A percentile compares a stretch with the other conserved stretches of the same genome.
Evolutionary conservation across 1,284 basidiomycete species (phyloP).

Genomic region (Cutaneotrichosporon sp.): DNA sequence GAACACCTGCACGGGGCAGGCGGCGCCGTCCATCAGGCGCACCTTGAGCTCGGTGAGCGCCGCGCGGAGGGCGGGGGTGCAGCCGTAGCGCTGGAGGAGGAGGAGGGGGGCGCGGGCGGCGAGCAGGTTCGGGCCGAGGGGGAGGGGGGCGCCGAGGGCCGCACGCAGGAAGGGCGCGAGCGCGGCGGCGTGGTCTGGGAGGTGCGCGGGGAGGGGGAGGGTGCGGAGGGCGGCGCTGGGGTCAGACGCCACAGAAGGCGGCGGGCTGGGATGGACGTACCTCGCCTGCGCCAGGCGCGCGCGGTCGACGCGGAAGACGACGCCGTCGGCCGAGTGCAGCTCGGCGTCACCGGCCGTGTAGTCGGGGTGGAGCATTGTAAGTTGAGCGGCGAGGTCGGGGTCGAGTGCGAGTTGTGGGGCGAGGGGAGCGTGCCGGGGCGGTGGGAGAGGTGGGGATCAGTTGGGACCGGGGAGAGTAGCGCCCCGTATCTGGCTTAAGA

Average conservation of each 20-base stretch:
- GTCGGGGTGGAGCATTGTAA: background rate
- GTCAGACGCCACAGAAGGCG: background rate
- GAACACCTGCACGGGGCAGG: constrained; percentile 20
- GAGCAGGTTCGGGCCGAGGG: constrained; percentile 2
- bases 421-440: too few species aligned
- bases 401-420: background rate
- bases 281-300: constrained; percentile 6
- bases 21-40: constrained; percentile 17
- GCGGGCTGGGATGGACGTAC: background rate
- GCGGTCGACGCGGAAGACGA: constrained; percentile 14
- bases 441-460: too few species aligned
- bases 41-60: constrained; percentile 15
- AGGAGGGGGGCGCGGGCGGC: constrained; percentile 1
- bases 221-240: constrained; percentile 10
- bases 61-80: constrained; percentile 1
- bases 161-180: constrained; percentile 14
- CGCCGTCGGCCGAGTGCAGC: constrained; percentile 15
- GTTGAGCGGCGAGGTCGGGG: background rate
- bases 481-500: too few species aligned
- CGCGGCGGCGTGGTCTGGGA: background rate
- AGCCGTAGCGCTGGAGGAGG: constrained; percentile 12
- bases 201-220: too few species aligned
- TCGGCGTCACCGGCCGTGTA: constrained; percentile 3
- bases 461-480: too few species aligned
- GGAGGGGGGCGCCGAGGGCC: constrained; percentile 6